These are phyloP conservation scores for Penicillium bovifimosum DNA, from an alignment of 495 filamentous ascomycete genomes.

Conservation along the genomic window DNA sequence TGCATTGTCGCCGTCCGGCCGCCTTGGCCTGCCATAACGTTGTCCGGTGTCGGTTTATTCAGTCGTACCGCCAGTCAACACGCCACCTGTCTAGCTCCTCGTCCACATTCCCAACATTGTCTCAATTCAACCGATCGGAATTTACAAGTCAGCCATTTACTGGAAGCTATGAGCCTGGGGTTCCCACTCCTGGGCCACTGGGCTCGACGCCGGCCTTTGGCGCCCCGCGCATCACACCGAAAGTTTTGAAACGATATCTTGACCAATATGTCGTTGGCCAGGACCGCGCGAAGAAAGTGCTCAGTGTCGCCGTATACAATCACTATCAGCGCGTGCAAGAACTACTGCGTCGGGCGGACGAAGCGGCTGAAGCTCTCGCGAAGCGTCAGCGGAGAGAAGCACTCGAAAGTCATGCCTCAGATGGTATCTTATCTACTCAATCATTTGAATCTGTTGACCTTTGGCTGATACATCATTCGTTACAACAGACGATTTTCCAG, in stretches of 20 bases:
- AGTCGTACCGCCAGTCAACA: constrained; percentile 2
- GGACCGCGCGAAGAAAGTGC: constrained; percentile 89
- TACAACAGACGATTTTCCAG: constrained; percentile 68
- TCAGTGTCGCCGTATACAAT: constrained; percentile 93
- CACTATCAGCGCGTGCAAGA: constrained; percentile 89
- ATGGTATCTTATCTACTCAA: constrained; percentile 40
- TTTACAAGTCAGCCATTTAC: constrained; percentile 64
- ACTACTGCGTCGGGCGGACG: constrained; percentile 67
- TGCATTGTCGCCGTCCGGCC: constrained; percentile 16
- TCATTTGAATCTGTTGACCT: neutral
- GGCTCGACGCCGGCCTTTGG: constrained; percentile 55
- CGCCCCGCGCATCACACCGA: constrained; percentile 71
- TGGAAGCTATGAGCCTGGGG: constrained; percentile 67
- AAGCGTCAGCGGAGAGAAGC: constrained; percentile 46
- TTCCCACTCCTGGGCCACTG: constrained; percentile 54
- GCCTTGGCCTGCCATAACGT: constrained; percentile 10
- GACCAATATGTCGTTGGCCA: constrained; percentile 97
- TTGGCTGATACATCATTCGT: neutral
- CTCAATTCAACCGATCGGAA: constrained; percentile 58
- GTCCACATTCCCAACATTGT: constrained; percentile 32
- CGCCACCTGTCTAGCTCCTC: constrained; percentile 30
- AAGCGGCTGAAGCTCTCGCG: constrained; percentile 58
- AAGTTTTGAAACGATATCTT: constrained; percentile 78
- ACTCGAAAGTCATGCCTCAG: constrained; percentile 46
- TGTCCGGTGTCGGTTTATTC: constrained; percentile 16